Base-by-base conservation (phyloP, 1,284 basidiomycete species). In the Neolentinus lepideus region DNA sequence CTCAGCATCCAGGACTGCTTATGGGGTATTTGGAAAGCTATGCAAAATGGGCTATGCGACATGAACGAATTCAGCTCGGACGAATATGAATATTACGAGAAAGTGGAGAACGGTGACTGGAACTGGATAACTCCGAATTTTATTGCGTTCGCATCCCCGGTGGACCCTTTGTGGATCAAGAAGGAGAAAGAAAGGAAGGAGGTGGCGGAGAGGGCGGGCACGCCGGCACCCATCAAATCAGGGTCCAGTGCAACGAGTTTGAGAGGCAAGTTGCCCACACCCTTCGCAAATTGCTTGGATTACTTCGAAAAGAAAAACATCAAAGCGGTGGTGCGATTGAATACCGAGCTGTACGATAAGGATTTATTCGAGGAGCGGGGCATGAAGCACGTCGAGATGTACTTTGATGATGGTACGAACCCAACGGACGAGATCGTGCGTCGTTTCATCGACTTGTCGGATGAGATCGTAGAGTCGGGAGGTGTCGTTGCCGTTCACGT, bases 381-480 rank as follows among this genome's bases (percentile, higher is more conserved):
- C 2, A 94, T 99, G 64, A 84, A 90, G 59, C 96, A 99, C 65
- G 76, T 86, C 68, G 93, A 94, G 63, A 77, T 98, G 65, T 98
- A 97, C 73, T 99, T 98, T 66, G 95, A 98, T 70, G 96, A 99
- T 67, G 96, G 96, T n/a, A 94, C 92, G 27, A 97, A 96, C 68
- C 96, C 96, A 2, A 90, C 93, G 0, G 92, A 97, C 68, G 92
- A 96, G 58, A 97, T 98, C 63, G 88, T 96, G 27, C 80, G 91
- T 52, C 84, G 85, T 54, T 99, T 99, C 67, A 92, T 99, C 65
- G 85, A 87, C 58, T 74, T 91, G 50, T 85, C 89, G 0, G 94
- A 98, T 66, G 76, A 83, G 31, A 78, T 90, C 27, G 85, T 98
- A 52, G 80, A 85, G 59, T 71, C 67, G n/a, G 89, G 85, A 36